A percentile compares a stretch with the other conserved stretches of the same genome.
Conservation (phyloP, 2,329 filamentous ascomycete genomes). For the Aspergillus costaricaensis region DNA sequence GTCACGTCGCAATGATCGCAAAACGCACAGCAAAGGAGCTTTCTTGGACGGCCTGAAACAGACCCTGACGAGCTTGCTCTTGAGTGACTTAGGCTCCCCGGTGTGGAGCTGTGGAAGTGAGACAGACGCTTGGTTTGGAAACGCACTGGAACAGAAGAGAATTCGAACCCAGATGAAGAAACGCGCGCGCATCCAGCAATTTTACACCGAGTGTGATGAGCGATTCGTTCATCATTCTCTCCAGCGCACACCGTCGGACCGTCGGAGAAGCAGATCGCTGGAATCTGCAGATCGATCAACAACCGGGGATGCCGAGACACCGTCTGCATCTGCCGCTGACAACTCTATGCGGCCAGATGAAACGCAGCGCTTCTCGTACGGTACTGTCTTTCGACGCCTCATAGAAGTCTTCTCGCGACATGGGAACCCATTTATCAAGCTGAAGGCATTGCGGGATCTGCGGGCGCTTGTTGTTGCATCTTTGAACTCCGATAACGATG, state of each 20-base stretch:
- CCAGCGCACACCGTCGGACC: slow-evolving; percentile 22
- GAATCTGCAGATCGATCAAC: slow-evolving; percentile 23
- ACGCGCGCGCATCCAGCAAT: slow-evolving; percentile 40
- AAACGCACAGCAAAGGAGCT: slow-evolving; percentile 68
- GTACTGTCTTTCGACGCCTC: slow-evolving; percentile 74
- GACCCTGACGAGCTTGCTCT: slow-evolving; percentile 75
- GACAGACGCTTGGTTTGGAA: slow-evolving; percentile 81
- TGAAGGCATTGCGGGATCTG: slow-evolving; percentile 79
- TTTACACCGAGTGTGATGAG: slow-evolving; percentile 41
- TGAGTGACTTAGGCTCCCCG: slow-evolving; percentile 85
- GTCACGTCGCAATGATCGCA: slow-evolving; percentile 38
- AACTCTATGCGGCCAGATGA: slow-evolving; percentile 19
- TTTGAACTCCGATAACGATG: slow-evolving; percentile 59
- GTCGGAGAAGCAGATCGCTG: slow-evolving; percentile 40
- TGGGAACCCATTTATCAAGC: slow-evolving; percentile 82
- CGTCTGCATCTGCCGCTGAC: background rate
- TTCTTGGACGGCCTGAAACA: slow-evolving; percentile 79
- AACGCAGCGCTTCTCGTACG: slow-evolving; percentile 68
- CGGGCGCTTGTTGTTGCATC: slow-evolving; percentile 79
- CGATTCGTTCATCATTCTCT: slow-evolving; percentile 29
- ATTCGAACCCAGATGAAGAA: slow-evolving; percentile 44
- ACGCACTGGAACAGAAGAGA: slow-evolving; percentile 53
- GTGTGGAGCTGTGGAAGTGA: slow-evolving; percentile 89
- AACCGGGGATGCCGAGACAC: background rate
- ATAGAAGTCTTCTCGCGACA: slow-evolving; percentile 86